These are phyloP conservation scores for Thielaviopsis musarum DNA, from an alignment of 2,329 filamentous ascomycete species.

Conservation along the genomic window DNA sequence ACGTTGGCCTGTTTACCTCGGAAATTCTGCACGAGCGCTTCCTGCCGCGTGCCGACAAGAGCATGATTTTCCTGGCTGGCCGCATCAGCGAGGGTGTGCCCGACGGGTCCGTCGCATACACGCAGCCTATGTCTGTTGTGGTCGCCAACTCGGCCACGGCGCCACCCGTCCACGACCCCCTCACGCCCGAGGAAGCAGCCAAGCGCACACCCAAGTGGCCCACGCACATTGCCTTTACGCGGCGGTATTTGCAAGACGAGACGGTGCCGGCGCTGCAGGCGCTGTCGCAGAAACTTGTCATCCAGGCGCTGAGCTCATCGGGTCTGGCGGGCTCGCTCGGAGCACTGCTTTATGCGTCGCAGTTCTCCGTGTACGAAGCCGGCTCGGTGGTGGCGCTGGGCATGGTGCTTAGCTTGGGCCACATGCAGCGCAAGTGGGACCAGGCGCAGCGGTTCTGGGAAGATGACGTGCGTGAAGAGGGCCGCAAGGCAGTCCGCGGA, in stretches of 20 bases:
- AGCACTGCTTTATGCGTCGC: constrained; percentile 39
- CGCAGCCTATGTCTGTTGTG: constrained; percentile 20
- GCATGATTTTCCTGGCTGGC: constrained; percentile 68
- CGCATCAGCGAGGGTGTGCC: constrained; percentile 40
- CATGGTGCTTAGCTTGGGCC: constrained; percentile 38
- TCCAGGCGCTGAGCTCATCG: constrained; percentile 60
- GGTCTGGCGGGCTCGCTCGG: constrained; percentile 40
- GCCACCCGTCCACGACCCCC: neutral
- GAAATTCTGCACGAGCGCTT: constrained; percentile 66
- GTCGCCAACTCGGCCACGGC: neutral
- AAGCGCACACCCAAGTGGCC: constrained; percentile 40
- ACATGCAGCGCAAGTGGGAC: constrained; percentile 48
- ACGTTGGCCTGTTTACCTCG: constrained; percentile 66
- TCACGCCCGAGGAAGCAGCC: constrained; percentile 15
- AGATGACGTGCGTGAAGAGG: constrained; percentile 49
- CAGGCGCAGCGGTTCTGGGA: constrained; percentile 44
- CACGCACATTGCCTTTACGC: constrained; percentile 52
- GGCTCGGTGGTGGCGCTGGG: constrained; percentile 45
- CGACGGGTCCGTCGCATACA: constrained; percentile 17
- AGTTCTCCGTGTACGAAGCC: constrained; percentile 42
- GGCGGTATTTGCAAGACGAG: constrained; percentile 47
- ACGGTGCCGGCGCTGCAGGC: constrained; percentile 57
- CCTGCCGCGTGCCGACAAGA: constrained; percentile 61
- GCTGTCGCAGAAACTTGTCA: constrained; percentile 54
- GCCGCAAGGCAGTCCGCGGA: constrained; percentile 42